Evolutionary conservation across 345 rosid species (phyloP).

Genomic region (Arabis alpina): DNA sequence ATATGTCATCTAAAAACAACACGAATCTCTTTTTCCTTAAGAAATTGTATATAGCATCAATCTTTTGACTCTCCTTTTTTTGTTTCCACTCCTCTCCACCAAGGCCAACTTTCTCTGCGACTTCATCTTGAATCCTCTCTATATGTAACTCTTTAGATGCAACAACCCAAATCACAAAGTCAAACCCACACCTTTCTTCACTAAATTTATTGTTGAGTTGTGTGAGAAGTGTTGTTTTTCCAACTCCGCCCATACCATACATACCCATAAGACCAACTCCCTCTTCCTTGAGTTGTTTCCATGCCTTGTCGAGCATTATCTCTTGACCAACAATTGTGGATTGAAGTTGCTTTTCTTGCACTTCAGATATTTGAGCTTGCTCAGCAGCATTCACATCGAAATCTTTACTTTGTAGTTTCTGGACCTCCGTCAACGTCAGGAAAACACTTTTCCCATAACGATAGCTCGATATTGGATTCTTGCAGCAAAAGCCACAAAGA

Average conservation of each 20-base stretch:
- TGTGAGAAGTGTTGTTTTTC: no score
- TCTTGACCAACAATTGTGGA: slow-evolving; percentile 26
- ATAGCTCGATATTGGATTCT: not conserved
- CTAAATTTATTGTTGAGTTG: no score
- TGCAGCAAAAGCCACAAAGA: slow-evolving; percentile 15
- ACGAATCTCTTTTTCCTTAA: slow-evolving; percentile 22
- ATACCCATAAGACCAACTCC: slow-evolving; percentile 28
- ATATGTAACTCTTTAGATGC: slow-evolving; percentile 21
- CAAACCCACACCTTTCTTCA: no score
- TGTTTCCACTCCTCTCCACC: not conserved
- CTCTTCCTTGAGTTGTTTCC: slow-evolving; percentile 12
- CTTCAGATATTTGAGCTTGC: not conserved
- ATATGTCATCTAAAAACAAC: slow-evolving; percentile 35
- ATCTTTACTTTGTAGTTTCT: not conserved
- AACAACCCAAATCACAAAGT: not conserved
- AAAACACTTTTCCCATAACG: slow-evolving; percentile 13
- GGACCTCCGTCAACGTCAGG: not conserved
- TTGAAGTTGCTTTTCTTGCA: not conserved
- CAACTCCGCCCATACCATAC: slow-evolving; percentile 2
- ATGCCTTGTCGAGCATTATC: not conserved
- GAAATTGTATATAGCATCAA: no score
- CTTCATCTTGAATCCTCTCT: slow-evolving; percentile 25
- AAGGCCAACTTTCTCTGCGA: slow-evolving; percentile 4
- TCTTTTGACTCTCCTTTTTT: no score
- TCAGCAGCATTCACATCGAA: slow-evolving; percentile 19